phyloP scores from a whole-genome alignment of 306 rosid species.

The Acmispon strigosus region DNA sequence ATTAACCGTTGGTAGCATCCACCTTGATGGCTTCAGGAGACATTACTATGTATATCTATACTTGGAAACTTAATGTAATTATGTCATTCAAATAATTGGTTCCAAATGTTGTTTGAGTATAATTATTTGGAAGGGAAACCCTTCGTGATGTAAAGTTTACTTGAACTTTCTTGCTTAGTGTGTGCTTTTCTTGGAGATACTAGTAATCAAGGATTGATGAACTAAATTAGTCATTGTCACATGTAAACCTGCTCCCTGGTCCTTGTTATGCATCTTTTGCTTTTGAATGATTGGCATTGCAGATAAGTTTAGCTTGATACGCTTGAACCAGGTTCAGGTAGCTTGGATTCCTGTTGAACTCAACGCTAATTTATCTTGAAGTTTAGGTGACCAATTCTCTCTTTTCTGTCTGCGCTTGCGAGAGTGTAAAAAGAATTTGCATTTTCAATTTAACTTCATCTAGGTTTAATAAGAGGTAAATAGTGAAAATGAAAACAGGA shows the following conservation, averaged over 20 bases:
- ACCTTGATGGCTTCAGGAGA: not conserved
- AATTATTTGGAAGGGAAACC: slow-evolving; percentile 41
- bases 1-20: not conserved
- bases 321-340: not conserved
- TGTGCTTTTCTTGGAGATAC: slow-evolving; percentile 21
- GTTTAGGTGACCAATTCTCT: too few species aligned
- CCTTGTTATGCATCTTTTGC: not conserved
- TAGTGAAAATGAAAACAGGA: not conserved
- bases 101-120: not conserved
- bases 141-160: slow-evolving; percentile 32
- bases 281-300: not conserved
- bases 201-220: not conserved
- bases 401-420: too few species aligned
- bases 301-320: not conserved
- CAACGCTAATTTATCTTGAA: too few species aligned
- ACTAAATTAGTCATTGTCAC: not conserved
- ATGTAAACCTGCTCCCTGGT: not conserved
- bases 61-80: slow-evolving; percentile 9
- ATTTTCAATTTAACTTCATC: not conserved
- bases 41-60: not conserved
- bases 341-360: not conserved
- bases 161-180: not conserved
- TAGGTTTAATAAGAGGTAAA: not conserved
- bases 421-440: not conserved
- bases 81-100: not conserved